Conservation (phyloP, 176 grass and related monocot species). For the Tillandsia fasciculata region DNA sequence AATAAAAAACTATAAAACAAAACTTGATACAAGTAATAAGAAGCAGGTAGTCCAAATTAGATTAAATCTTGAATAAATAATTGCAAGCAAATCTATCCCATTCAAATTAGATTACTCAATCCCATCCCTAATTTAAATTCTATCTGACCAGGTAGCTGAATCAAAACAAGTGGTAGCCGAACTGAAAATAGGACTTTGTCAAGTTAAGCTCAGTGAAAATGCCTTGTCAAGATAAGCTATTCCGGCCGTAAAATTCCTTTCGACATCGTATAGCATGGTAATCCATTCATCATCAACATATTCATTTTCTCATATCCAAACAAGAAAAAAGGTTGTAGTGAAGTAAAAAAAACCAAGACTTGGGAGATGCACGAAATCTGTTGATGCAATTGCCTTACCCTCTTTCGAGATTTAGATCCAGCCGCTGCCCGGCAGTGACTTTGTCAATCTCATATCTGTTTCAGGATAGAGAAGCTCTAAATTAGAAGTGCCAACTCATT, state of each 20-base stretch:
- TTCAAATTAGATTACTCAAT: too few relatives aligned
- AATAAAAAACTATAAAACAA: too few relatives aligned
- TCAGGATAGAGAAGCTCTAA: slow-evolving; percentile 17
- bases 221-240: not conserved
- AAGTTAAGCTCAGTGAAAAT: slow-evolving; percentile 15
- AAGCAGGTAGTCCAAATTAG: too few relatives aligned
- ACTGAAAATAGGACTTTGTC: too few relatives aligned
- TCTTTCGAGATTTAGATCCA: slow-evolving; percentile 99
- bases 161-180: too few relatives aligned
- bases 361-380: not conserved
- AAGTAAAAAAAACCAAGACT: not conserved
- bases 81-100: too few relatives aligned
- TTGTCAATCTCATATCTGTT: slow-evolving; percentile 94
- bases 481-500: slow-evolving; percentile 4
- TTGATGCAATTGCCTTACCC: slow-evolving; percentile 38
- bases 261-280: not conserved
- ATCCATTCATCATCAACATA: not conserved
- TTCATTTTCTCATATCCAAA: not conserved
- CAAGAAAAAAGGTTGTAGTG: not conserved
- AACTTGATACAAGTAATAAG: too few relatives aligned
- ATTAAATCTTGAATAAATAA: too few relatives aligned
- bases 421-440: slow-evolving; percentile 79
- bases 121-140: too few relatives aligned
- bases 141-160: too few relatives aligned
- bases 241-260: not conserved